A percentile compares a stretch with the other conserved stretches of the same genome.
phyloP scores from a whole-genome alignment of 768 basidiomycete genomes.

The Omphalotus guepiniiformis region DNA sequence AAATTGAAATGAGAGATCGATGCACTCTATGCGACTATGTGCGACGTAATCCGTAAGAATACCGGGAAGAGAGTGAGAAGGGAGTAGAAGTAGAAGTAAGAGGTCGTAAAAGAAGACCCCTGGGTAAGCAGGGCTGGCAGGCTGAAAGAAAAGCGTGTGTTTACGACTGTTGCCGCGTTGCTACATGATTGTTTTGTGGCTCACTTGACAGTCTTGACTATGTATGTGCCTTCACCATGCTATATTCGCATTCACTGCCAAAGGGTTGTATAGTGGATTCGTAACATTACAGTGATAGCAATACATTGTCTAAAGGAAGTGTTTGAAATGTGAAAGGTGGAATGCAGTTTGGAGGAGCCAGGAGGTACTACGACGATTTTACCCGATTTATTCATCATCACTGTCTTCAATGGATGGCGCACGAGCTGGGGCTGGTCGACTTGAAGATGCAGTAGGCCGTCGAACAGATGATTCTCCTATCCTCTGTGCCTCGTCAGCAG shows the following conservation, averaged over 20 bases:
- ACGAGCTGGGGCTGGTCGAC: constrained; percentile 38
- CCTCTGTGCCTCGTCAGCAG: constrained; percentile 76
- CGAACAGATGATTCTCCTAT: constrained; percentile 41
- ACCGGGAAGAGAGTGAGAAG: not conserved
- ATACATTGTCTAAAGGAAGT: not conserved
- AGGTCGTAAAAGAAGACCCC: not conserved
- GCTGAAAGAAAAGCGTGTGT: constrained; percentile 13
- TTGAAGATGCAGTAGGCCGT: constrained; percentile 56
- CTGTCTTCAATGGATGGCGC: constrained; percentile 41
- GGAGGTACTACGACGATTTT: not conserved
- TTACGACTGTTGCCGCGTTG: constrained; percentile 26
- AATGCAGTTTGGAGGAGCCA: not conserved
- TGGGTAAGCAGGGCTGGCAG: not conserved
- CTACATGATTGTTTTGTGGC: constrained; percentile 9
- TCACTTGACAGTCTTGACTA: too few relatives aligned
- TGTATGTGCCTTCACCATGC: too few relatives aligned
- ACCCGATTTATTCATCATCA: constrained; percentile 37
- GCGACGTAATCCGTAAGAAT: not conserved
- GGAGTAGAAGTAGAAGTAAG: not conserved
- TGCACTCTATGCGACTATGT: not conserved
- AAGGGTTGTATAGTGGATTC: not conserved
- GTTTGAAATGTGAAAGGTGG: not conserved
- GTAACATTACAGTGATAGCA: constrained; percentile 4
- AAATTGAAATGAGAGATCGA: not conserved
- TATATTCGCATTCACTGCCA: too few relatives aligned